Conservation (phyloP, 2,329 filamentous ascomycete genomes). For the Alternaria ethzedia region DNA sequence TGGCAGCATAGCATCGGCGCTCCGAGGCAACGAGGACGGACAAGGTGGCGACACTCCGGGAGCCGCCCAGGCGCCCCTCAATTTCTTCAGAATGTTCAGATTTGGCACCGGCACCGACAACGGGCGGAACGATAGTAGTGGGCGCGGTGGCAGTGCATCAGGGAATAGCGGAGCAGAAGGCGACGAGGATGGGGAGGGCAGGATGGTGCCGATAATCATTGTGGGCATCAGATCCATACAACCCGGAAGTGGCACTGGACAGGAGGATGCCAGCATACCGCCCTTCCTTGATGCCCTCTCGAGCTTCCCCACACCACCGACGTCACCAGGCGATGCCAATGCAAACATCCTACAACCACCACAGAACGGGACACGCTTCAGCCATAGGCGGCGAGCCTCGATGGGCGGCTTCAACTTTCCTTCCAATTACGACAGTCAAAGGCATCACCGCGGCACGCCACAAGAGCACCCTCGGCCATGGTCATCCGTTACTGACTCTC, state of each 20-base stretch:
- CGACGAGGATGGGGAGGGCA: slow-evolving; percentile 55
- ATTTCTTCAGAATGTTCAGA: slow-evolving; percentile 73
- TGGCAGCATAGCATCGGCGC: slow-evolving; percentile 63
- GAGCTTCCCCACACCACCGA: slow-evolving; percentile 54
- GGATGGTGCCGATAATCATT: slow-evolving; percentile 72
- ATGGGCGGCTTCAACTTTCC: slow-evolving; percentile 61
- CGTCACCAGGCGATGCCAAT: slow-evolving; percentile 55
- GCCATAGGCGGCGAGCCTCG: slow-evolving; percentile 60
- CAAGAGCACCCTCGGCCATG: slow-evolving; percentile 52
- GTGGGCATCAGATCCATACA: slow-evolving; percentile 72
- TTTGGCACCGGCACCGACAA: slow-evolving; percentile 61
- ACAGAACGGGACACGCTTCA: slow-evolving; percentile 62
- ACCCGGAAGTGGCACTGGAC: slow-evolving; percentile 55
- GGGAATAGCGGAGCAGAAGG: slow-evolving; percentile 27
- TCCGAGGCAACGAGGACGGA: slow-evolving; percentile 53
- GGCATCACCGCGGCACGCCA: slow-evolving; percentile 55
- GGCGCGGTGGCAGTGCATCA: slow-evolving; percentile 32
- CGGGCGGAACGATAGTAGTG: slow-evolving; percentile 26
- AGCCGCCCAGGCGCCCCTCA: slow-evolving; percentile 61
- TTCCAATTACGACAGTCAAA: slow-evolving; percentile 60
- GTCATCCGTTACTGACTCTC: slow-evolving; percentile 60
- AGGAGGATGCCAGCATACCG: slow-evolving; percentile 52
- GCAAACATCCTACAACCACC: slow-evolving; percentile 60
- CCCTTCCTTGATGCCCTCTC: slow-evolving; percentile 60
- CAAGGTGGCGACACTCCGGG: slow-evolving; percentile 48